Base-by-base conservation (phyloP, 1,139 yeast species). In the Geotrichum fermentans region DNA sequence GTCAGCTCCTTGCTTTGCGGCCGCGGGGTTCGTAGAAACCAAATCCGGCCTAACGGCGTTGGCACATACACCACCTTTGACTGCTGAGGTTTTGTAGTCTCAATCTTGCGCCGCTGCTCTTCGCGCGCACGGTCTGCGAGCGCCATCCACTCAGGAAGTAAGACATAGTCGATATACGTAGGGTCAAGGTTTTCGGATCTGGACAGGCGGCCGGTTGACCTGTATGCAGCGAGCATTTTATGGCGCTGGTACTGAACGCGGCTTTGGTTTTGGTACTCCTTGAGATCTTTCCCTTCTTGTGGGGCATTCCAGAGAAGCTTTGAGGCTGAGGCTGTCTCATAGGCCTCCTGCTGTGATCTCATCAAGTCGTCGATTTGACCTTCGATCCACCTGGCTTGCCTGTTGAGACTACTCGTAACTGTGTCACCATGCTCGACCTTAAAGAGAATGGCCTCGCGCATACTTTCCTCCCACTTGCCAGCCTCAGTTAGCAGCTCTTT, bases 41-140 rank as follows among this genome's bases (percentile, higher is more conserved):
- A 47, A 29, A 50, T 38, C 11, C 45, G 28, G 22, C 53, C 51
- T 8, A 47, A 22, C 3, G 51, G 49, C 11, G 51, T 44, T 5
- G 49, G 47, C 26, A 40, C 43, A 38, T 41, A 47, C n/a, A 22
- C 42, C n/a, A 50, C 16, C 17, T 37, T 39, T 1, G 53, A 38
- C 8, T 24, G 24, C 28, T 34, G 44, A 3, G 49, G 51, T 11
- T 32, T 21, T 7, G 20, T 13, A 1, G 41, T 28, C 33, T 47
- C 40, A 10, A 45, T 16, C 30, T 17, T 13, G 17, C 24, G 24
- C 7, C 36, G 32, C 4, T 34, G 30, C n/a, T 17, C 18, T 5
- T 18, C 17, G 28, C 41, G 29, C n/a, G 21, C 24, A 4, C 33
- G 35, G 8, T 37, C 44, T 33, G 38, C 34, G 14, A 33, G 29